Conservation (phyloP, 805 yeast genomes). For the Wickerhamomyces subpelliculosus region DNA sequence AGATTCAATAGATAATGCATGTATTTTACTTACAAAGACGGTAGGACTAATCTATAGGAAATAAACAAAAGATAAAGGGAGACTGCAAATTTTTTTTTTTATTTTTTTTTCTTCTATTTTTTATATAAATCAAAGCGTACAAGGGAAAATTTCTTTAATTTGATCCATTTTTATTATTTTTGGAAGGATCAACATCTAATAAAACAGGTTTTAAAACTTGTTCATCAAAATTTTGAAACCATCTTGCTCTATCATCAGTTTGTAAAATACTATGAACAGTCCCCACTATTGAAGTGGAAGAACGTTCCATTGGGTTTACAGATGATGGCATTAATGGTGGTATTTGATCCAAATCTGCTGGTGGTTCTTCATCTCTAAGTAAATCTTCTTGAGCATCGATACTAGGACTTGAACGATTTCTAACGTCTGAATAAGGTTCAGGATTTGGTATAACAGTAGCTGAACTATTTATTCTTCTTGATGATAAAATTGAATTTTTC, state of each 20-base stretch:
- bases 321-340: constrained; percentile 19
- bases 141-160: background rate
- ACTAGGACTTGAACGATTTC: constrained; percentile 16
- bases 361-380: constrained; percentile 17
- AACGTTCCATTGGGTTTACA: background rate
- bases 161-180: constrained; percentile 11
- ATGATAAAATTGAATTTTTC: constrained; percentile 11
- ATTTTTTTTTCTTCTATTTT: background rate
- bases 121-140: too few relatives aligned
- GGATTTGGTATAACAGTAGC: too few relatives aligned
- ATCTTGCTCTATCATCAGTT: constrained; percentile 71
- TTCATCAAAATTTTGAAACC: constrained; percentile 94
- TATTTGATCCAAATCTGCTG: constrained; percentile 16
- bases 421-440: constrained; percentile 25
- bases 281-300: constrained; percentile 12
- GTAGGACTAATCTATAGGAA: too few relatives aligned
- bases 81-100: background rate
- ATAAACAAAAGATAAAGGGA: too few relatives aligned
- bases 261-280: constrained; percentile 26
- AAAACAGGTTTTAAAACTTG: constrained; percentile 89
- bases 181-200: constrained; percentile 42
- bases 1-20: too few relatives aligned
- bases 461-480: constrained; percentile 10
- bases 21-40: too few relatives aligned
- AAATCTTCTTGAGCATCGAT: constrained; percentile 16